Evolutionary conservation across 345 rosid genomes (phyloP), one percentile per base, ranked within the genome.

Genomic region (Brassica juncea): DNA sequence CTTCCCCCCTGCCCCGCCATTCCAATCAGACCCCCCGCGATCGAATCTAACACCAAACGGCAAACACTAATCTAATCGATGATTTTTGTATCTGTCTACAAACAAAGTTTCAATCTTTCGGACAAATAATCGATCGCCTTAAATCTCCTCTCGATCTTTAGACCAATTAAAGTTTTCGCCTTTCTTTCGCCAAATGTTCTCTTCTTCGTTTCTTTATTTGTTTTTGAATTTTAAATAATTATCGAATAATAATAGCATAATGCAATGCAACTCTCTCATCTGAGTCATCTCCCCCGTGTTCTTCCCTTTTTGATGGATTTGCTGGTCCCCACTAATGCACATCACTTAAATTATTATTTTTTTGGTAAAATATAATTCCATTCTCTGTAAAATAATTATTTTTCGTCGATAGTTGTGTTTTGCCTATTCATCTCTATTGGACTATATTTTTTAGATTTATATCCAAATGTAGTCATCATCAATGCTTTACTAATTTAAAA

Each of bases 1-100:
- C 82, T 73, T 70, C 81, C 84, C 86, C 84, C 89, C 82, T 80
- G 88, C 28, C 86, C 85, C 74, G 89, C 87, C 93, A 89, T 86
- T 77, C 63, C 68, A 1, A 68, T 4, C 44, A 37, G 44, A 37
- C 44, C 14, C 16, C 77, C 27, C 34, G 57, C 83, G 68, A 75
- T 64, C 71, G n/a, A 23, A 35, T 27, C 58, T 8, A 23, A 23
- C 25, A 9, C 47, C 47, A 37, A 37, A n/a, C n/a, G n/a, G n/a
- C n/a, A n/a, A n/a, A 37, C 42, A 37, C 10, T 9, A 37, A 37
- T 37, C 42, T 9, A 8, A 37, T 37, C 42, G 10, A 37, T 37
- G 37, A 34, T 34, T 34, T 34, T 8, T 37, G 42, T 21, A 44
- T 10, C 8, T 21, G 2, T 44, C 32, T 12, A 23, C 25, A 44